These are phyloP conservation scores for Penicillium sumatraense DNA, from an alignment of 2,329 filamentous ascomycete species.

Conservation along the genomic window DNA sequence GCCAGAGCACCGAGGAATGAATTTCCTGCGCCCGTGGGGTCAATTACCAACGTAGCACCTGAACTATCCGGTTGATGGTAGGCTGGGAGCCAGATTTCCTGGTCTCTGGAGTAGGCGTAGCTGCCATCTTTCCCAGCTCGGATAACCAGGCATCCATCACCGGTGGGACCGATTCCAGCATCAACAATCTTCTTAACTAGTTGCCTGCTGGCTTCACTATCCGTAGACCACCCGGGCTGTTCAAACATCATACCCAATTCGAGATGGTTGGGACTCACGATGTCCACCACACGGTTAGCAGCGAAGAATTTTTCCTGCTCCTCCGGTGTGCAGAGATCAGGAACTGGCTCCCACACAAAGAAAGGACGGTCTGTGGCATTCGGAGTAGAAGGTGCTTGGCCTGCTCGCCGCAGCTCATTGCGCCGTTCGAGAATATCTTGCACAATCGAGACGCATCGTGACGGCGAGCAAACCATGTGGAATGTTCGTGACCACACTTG, in stretches of 20 bases:
- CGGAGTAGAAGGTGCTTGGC: slow-evolving; percentile 30
- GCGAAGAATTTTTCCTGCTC: slow-evolving; percentile 58
- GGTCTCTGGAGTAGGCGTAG: slow-evolving; percentile 51
- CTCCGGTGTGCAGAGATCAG: slow-evolving; percentile 78
- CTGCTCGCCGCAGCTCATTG: slow-evolving; percentile 34
- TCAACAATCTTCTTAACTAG: slow-evolving; percentile 42
- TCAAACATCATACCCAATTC: slow-evolving; percentile 90
- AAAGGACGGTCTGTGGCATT: slow-evolving; percentile 62
- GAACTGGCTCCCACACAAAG: slow-evolving; percentile 95
- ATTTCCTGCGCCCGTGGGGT: slow-evolving; percentile 94
- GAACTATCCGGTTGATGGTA: slow-evolving; percentile 60
- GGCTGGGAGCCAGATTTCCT: slow-evolving; percentile 73
- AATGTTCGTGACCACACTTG: slow-evolving; percentile 77
- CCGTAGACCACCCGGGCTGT: slow-evolving; percentile 41
- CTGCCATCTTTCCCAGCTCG: slow-evolving; percentile 67
- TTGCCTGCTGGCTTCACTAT: slow-evolving; percentile 30
- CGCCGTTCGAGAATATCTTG: slow-evolving; percentile 67
- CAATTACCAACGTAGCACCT: slow-evolving; percentile 63
- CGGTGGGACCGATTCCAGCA: slow-evolving; percentile 42
- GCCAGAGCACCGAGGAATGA: slow-evolving; percentile 73
- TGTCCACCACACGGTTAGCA: slow-evolving; percentile 60
- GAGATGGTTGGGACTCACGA: slow-evolving; percentile 79
- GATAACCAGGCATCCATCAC: slow-evolving; percentile 50
- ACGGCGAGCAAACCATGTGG: slow-evolving; percentile 83
- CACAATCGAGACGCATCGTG: slow-evolving; percentile 76